Percentiles rank a stretch among this genome's conserved stretches.
phyloP scores from a whole-genome alignment of 1,284 basidiomycete species.

The Ganoderma boninense region DNA sequence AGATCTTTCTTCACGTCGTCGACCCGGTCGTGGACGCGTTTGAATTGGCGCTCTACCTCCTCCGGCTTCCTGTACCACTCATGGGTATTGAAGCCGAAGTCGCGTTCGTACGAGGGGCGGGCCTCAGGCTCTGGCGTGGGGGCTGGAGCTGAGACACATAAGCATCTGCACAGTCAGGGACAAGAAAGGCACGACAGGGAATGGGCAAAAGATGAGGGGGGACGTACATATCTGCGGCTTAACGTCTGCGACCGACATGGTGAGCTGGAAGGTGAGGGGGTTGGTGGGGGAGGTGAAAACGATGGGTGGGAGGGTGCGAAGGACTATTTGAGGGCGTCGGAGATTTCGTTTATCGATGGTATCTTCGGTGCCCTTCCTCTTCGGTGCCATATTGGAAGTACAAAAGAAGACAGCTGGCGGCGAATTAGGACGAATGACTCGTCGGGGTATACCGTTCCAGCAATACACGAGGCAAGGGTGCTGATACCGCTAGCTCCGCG shows the following conservation, averaged over 20 bases:
- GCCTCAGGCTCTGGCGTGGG: not conserved
- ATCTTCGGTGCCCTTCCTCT: conserved; percentile 8
- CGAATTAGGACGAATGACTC: conserved; percentile 14
- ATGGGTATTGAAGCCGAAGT: not conserved
- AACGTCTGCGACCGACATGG: conserved; percentile 4
- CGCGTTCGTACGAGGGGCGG: conserved; percentile 1
- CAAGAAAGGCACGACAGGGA: not conserved
- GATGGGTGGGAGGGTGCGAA: conserved; percentile 11
- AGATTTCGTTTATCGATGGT: conserved; percentile 6
- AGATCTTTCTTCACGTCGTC: not conserved
- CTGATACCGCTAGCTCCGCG: not conserved
- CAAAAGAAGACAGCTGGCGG: not conserved
- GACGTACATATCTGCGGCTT: not conserved
- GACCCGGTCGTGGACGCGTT: not conserved
- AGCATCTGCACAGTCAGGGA: not conserved
- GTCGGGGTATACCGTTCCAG: not conserved
- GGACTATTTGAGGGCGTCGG: conserved; percentile 10
- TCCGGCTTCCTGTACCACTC: not conserved
- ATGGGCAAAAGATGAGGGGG: not conserved
- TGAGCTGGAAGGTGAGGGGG: conserved; percentile 8
- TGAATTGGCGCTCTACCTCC: not conserved
- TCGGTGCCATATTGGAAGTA: conserved; percentile 7
- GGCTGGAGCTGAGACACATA: not conserved
- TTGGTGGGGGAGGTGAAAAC: conserved; percentile 9
- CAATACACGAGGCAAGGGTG: conserved; percentile 11